phyloP scores from a whole-genome alignment of 2,329 filamentous ascomycete genomes.

The Penicillium thymicola region DNA sequence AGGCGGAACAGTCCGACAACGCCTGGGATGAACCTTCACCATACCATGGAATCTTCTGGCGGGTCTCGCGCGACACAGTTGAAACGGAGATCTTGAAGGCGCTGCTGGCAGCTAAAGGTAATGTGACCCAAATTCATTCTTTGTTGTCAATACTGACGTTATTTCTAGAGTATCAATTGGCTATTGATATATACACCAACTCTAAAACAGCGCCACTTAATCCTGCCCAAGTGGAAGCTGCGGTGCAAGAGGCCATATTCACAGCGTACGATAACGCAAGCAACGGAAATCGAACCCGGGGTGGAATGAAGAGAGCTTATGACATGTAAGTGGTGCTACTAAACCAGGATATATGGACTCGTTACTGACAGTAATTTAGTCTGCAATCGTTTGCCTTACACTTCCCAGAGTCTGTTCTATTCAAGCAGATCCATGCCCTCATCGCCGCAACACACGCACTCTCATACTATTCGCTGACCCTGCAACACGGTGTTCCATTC shows the following conservation, averaged over 20 bases:
- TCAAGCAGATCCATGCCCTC: slow-evolving; percentile 51
- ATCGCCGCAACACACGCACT: slow-evolving; percentile 61
- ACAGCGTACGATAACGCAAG: slow-evolving; percentile 62
- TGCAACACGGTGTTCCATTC: slow-evolving; percentile 64
- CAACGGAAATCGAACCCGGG: slow-evolving; percentile 62
- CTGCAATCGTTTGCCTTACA: slow-evolving; percentile 43
- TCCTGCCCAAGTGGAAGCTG: slow-evolving; percentile 49
- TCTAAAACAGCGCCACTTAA: slow-evolving; percentile 37
- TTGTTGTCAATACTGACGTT: slow-evolving; percentile 13
- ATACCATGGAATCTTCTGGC: slow-evolving; percentile 49
- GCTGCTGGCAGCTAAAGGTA: slow-evolving; percentile 49
- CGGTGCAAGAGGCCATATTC: slow-evolving; percentile 53
- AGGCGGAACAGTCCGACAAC: slow-evolving; percentile 27
- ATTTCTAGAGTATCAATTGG: slow-evolving; percentile 40
- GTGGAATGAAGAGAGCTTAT: slow-evolving; percentile 60
- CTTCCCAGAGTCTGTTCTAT: slow-evolving; percentile 39
- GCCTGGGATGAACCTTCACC: slow-evolving; percentile 27
- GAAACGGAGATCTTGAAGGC: slow-evolving; percentile 58
- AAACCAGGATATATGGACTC: not conserved
- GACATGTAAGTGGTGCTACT: slow-evolving; percentile 48
- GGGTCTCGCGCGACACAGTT: slow-evolving; percentile 47
- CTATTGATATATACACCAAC: slow-evolving; percentile 41
- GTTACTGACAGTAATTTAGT: slow-evolving; percentile 22
- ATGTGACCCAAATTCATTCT: slow-evolving; percentile 1
- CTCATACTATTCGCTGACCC: slow-evolving; percentile 62